Evolutionary conservation across 768 basidiomycete species (phyloP).

Genomic region (Boletellus sp.): DNA sequence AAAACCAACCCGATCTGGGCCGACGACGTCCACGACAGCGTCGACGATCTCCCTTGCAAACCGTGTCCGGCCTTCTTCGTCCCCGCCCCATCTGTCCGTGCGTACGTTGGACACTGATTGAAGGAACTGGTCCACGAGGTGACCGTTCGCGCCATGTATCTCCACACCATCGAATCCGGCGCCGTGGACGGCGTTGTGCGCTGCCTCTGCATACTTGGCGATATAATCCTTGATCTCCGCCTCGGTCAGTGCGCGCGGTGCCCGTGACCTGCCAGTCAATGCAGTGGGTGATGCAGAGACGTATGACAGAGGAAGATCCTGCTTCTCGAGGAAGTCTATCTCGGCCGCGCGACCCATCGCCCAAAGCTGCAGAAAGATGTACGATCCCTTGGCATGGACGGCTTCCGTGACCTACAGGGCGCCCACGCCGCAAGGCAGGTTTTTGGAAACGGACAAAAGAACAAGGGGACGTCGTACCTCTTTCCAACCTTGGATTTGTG

Average conservation of each 20-base stretch:
- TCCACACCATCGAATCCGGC: slow-evolving; percentile 49
- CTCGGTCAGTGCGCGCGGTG: neutral
- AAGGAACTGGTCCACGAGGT: slow-evolving; percentile 59
- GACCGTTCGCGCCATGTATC: slow-evolving; percentile 42
- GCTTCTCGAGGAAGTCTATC: too few relatives aligned
- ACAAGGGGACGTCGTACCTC: too few relatives aligned
- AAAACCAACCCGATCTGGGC: slow-evolving; percentile 50
- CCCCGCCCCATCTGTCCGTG: slow-evolving; percentile 67
- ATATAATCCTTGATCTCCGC: slow-evolving; percentile 35
- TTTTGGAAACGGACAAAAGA: too few relatives aligned
- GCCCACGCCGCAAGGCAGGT: too few relatives aligned
- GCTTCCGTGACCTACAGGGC: too few relatives aligned
- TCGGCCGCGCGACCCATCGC: too few relatives aligned
- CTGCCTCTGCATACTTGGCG: slow-evolving; percentile 28
- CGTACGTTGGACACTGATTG: slow-evolving; percentile 55
- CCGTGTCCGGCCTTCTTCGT: slow-evolving; percentile 53
- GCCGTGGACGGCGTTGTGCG: slow-evolving; percentile 31
- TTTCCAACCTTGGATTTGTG: too few relatives aligned
- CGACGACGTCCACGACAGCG: slow-evolving; percentile 49
- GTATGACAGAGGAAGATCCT: too few relatives aligned
- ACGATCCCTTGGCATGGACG: too few relatives aligned
- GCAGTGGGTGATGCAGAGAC: too few relatives aligned
- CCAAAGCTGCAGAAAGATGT: too few relatives aligned
- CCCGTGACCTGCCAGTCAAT: too few relatives aligned
- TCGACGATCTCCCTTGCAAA: slow-evolving; percentile 56